Evolutionary conservation across 352 stramenopile species (phyloP).

Genomic region (Phytophthora colocasiae): DNA sequence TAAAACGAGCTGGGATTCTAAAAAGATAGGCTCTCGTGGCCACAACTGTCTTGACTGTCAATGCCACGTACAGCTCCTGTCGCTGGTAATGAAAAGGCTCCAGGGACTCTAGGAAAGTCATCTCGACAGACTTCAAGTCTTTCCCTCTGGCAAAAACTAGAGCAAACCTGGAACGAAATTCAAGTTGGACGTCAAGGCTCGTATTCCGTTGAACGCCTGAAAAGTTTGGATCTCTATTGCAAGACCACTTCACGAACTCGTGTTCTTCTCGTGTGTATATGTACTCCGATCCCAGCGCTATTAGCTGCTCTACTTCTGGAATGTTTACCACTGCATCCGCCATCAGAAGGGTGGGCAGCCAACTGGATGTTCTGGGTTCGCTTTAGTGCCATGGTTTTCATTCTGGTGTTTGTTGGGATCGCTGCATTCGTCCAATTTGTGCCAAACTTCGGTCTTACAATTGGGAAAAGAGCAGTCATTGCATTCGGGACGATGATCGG

Average conservation of each 20-base stretch:
- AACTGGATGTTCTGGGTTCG: slow-evolving; percentile 33
- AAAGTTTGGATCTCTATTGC: slow-evolving; percentile 23
- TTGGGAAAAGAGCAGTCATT: slow-evolving; percentile 1
- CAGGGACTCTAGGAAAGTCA: too few species aligned
- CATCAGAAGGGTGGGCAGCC: slow-evolving; percentile 21
- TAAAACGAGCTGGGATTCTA: too few species aligned
- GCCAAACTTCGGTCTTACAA: slow-evolving; percentile 6
- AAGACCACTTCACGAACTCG: slow-evolving; percentile 15
- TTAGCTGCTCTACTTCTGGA: slow-evolving; percentile 16
- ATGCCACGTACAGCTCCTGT: too few species aligned
- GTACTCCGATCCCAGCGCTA: slow-evolving; percentile 16
- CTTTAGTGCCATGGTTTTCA: slow-evolving; percentile 15
- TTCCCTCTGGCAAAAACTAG: slow-evolving; percentile 3
- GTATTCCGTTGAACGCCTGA: slow-evolving; percentile 25
- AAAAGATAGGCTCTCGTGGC: too few species aligned
- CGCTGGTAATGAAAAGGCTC: too few species aligned
- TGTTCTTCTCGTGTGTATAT: slow-evolving; percentile 7
- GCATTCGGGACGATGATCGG: not conserved
- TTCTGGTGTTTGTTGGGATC: slow-evolving; percentile 1
- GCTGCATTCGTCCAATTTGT: slow-evolving; percentile 9
- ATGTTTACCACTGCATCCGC: slow-evolving; percentile 20
- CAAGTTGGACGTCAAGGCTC: slow-evolving; percentile 26
- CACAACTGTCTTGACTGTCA: too few species aligned
- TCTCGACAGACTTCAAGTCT: not conserved
- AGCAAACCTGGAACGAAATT: slow-evolving; percentile 21